Evolutionary conservation across 2,329 filamentous ascomycete genomes (phyloP).

Genomic region (Sphaerostilbella broomeana): DNA sequence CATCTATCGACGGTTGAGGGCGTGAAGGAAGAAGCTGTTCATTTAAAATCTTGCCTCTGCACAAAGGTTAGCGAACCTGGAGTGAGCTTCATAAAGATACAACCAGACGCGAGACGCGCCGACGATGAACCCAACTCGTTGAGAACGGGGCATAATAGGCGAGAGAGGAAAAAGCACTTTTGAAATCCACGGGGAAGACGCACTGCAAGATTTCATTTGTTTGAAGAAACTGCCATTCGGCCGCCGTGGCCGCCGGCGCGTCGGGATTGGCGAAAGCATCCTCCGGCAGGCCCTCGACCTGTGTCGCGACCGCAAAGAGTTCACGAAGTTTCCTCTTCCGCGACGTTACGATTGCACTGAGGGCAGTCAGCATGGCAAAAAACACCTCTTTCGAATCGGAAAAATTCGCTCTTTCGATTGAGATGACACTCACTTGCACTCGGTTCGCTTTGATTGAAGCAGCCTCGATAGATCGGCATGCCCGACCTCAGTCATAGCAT

Average conservation of each 20-base stretch:
- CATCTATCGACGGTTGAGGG: constrained; percentile 39
- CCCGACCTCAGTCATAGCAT: constrained; percentile 68
- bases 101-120: constrained; percentile 11
- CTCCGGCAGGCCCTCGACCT: constrained; percentile 55
- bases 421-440: constrained; percentile 49
- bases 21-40: constrained; percentile 47
- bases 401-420: constrained; percentile 42
- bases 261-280: constrained; percentile 51
- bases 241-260: constrained; percentile 45
- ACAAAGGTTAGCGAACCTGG: constrained; percentile 17
- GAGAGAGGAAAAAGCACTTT: constrained; percentile 14
- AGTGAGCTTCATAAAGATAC: not conserved
- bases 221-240: constrained; percentile 51
- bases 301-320: constrained; percentile 74
- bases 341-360: constrained; percentile 68
- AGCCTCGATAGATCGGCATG: constrained; percentile 58
- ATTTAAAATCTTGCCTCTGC: constrained; percentile 38
- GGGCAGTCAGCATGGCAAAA: constrained; percentile 38
- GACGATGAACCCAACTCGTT: not conserved
- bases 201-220: constrained; percentile 55
- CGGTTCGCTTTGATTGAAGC: constrained; percentile 58
- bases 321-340: constrained; percentile 88
- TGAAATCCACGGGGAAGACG: constrained; percentile 26
- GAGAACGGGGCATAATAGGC: constrained; percentile 11
- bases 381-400: constrained; percentile 41